phyloP scores from a whole-genome alignment of 2,329 filamentous ascomycete genomes.

The Stagonosporopsis rhizophila region DNA sequence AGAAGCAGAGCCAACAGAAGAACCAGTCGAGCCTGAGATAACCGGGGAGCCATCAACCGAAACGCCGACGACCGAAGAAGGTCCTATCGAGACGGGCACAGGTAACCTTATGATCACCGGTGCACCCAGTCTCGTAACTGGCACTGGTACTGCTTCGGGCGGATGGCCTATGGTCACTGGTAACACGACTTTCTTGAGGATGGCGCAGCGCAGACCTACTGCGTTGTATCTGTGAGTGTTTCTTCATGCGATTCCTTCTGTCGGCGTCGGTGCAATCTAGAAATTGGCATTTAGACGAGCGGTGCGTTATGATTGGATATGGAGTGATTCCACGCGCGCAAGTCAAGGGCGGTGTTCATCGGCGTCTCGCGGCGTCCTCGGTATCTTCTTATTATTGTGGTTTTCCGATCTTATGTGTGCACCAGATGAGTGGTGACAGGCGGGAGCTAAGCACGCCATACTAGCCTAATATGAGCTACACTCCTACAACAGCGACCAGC shows the following conservation, averaged over 20 bases:
- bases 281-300: background rate
- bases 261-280: background rate
- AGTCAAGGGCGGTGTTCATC: background rate
- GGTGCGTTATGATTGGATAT: background rate
- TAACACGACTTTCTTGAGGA: slow-evolving; percentile 23
- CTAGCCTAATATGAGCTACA: slow-evolving; percentile 8
- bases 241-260: background rate
- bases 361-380: background rate
- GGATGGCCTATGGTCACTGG: slow-evolving; percentile 19
- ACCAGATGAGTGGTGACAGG: background rate
- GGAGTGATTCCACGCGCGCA: background rate
- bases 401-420: background rate
- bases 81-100: slow-evolving; percentile 14
- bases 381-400: background rate
- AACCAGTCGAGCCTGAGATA: slow-evolving; percentile 6
- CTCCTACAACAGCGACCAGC: slow-evolving; percentile 9
- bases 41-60: slow-evolving; percentile 10
- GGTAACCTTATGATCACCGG: slow-evolving; percentile 14
- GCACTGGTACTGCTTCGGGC: slow-evolving; percentile 18
- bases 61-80: background rate
- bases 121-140: slow-evolving; percentile 5
- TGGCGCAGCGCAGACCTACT: slow-evolving; percentile 22
- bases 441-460: slow-evolving; percentile 21
- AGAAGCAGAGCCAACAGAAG: slow-evolving; percentile 15
- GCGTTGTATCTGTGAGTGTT: slow-evolving; percentile 2